phyloP scores from a whole-genome alignment of 441 rosid genomes.

The Populus hybrid region DNA sequence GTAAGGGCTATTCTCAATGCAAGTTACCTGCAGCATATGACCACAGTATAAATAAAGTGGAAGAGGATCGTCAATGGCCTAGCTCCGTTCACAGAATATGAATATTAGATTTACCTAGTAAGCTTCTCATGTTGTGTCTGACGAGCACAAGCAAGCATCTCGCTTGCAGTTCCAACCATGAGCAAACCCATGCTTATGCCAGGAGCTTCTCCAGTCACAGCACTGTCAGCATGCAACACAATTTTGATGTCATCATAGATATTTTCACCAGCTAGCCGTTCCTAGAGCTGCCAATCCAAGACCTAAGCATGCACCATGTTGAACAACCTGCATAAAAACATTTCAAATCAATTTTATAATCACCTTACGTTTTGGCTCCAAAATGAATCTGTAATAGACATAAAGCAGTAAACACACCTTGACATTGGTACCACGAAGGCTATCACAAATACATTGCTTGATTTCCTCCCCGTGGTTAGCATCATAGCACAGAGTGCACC shows the following conservation, averaged over 20 bases:
- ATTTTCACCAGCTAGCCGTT: slow-evolving; percentile 81
- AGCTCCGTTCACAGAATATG: background rate
- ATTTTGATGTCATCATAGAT: slow-evolving; percentile 82
- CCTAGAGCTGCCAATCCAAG: slow-evolving; percentile 97
- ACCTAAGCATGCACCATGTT: slow-evolving; percentile 98
- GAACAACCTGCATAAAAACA: slow-evolving; percentile 65
- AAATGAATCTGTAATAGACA: background rate
- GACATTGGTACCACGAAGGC: slow-evolving; percentile 73
- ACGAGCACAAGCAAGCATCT: slow-evolving; percentile 94
- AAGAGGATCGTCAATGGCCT: background rate
- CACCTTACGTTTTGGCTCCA: background rate
- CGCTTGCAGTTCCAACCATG: slow-evolving; percentile 52
- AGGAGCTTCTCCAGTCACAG: slow-evolving; percentile 99
- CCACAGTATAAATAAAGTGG: slow-evolving; percentile 1
- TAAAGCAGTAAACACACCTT: slow-evolving; percentile 50
- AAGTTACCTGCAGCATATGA: slow-evolving; percentile 52
- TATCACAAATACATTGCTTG: slow-evolving; percentile 82
- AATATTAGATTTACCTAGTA: slow-evolving; percentile 52
- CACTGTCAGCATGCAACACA: slow-evolving; percentile 80
- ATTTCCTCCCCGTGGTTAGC: slow-evolving; percentile 99
- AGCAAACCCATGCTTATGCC: slow-evolving; percentile 31
- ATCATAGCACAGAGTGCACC: slow-evolving; percentile 86
- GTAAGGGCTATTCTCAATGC: slow-evolving; percentile 93
- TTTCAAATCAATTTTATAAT: background rate
- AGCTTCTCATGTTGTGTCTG: slow-evolving; percentile 98